Percentiles rank a stretch among this genome's conserved stretches.
These are phyloP conservation scores for Juglanconis sp. DNA, from an alignment of 2,329 filamentous ascomycete genomes.

Conservation along the genomic window DNA sequence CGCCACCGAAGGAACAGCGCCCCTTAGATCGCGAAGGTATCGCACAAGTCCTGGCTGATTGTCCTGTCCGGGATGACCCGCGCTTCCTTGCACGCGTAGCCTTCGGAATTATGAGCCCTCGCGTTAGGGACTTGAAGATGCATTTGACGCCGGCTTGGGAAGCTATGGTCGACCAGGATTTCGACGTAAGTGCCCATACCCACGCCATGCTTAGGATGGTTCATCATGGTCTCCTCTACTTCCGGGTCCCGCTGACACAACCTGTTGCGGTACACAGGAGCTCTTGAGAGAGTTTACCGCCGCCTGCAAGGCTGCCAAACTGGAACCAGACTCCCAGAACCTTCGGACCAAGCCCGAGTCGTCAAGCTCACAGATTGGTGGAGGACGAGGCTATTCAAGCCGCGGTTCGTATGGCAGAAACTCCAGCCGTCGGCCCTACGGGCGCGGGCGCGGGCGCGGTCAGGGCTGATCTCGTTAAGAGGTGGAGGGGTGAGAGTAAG, in stretches of 20 bases:
- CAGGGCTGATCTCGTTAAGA: not conserved
- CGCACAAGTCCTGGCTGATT: conserved; percentile 38
- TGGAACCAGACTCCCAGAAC: not conserved
- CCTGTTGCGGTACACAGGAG: not conserved
- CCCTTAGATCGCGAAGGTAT: conserved; percentile 39
- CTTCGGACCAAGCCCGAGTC: not conserved
- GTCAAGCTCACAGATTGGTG: not conserved
- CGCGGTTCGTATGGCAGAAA: not conserved
- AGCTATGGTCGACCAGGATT: conserved; percentile 53
- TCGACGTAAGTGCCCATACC: conserved; percentile 37
- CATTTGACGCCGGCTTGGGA: conserved; percentile 44
- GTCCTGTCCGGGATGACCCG: conserved; percentile 52
- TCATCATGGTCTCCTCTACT: not conserved
- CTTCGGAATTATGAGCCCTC: conserved; percentile 60
- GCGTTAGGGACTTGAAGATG: conserved; percentile 47
- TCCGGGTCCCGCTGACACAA: not conserved
- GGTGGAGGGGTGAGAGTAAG: not conserved
- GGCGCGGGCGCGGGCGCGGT: not conserved
- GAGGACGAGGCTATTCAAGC: not conserved
- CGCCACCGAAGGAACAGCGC: conserved; percentile 37
- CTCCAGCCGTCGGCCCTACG: not conserved
- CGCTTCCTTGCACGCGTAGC: conserved; percentile 57
- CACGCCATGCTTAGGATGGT: not conserved
- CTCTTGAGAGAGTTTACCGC: conserved; percentile 11
- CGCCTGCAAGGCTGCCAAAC: conserved; percentile 5